Percentiles rank a stretch among this genome's conserved stretches.
phyloP scores from a whole-genome alignment of 371 early-diverging fungal species.

The Rhizopus delemar region DNA sequence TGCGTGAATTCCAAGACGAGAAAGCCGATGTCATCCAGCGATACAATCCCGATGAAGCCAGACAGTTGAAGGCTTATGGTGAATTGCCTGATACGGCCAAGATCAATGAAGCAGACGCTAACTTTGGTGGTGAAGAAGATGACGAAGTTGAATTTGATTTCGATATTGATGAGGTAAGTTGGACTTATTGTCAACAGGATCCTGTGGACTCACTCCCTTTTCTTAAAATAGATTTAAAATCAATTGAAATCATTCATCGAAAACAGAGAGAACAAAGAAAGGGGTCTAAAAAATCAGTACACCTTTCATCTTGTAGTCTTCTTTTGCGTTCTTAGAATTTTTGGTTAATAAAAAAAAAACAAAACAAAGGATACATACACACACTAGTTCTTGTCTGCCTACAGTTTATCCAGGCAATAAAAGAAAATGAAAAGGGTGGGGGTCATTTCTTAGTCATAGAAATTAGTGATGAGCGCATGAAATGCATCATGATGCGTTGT shows the following conservation, averaged over 20 bases:
- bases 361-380: background rate
- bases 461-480: no score
- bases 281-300: no score
- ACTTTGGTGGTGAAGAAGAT: slow-evolving; percentile 69
- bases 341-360: background rate
- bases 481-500: no score
- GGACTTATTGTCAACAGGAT: background rate
- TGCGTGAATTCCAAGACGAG: slow-evolving; percentile 96
- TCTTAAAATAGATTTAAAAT: slow-evolving; percentile 13
- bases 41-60: slow-evolving; percentile 98
- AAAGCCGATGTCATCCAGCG: slow-evolving; percentile 98
- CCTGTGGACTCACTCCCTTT: no score
- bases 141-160: slow-evolving; percentile 90
- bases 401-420: no score
- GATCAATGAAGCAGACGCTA: slow-evolving; percentile 76
- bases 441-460: no score
- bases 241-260: background rate
- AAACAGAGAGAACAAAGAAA: slow-evolving; percentile 1
- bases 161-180: slow-evolving; percentile 84
- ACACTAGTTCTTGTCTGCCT: no score
- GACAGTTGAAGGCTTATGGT: slow-evolving; percentile 91
- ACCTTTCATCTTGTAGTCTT: no score
- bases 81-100: slow-evolving; percentile 95
- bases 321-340: no score
- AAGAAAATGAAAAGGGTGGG: no score